Percentiles rank a stretch among this genome's conserved stretches.
Conservation (phyloP, 768 basidiomycete species). For the Agaricus blazei region DNA sequence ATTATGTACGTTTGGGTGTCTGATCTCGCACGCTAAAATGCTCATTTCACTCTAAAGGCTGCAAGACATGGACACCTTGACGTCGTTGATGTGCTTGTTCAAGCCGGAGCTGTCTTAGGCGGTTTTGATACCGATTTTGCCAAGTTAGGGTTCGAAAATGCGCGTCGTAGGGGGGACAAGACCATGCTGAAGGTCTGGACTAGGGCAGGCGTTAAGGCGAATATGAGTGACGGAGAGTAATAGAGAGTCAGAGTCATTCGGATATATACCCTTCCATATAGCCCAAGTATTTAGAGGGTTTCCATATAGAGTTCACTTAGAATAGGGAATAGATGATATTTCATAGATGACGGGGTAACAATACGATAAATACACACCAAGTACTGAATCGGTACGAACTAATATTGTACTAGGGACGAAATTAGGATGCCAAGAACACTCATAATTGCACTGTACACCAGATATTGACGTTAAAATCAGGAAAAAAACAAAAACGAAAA, state of each 20-base stretch:
- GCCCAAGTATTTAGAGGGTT: too few relatives aligned
- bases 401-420: neutral
- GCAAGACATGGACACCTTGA: slow-evolving; percentile 64
- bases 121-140: slow-evolving; percentile 64
- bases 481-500: too few relatives aligned
- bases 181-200: slow-evolving; percentile 46
- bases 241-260: too few relatives aligned
- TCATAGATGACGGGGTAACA: too few relatives aligned
- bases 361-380: neutral
- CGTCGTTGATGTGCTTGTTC: slow-evolving; percentile 59
- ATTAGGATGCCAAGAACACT: neutral
- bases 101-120: slow-evolving; percentile 71
- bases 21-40: neutral
- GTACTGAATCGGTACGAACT: neutral
- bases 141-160: slow-evolving; percentile 35
- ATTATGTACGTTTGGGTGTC: slow-evolving; percentile 51
- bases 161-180: slow-evolving; percentile 35
- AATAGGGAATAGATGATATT: too few relatives aligned
- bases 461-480: neutral
- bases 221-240: neutral
- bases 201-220: slow-evolving; percentile 40
- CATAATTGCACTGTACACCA: slow-evolving; percentile 5
- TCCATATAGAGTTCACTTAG: too few relatives aligned
- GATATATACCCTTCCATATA: too few relatives aligned
- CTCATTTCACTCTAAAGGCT: slow-evolving; percentile 39